These are phyloP conservation scores for Fibroporia radiculosa DNA, from an alignment of 768 basidiomycete species.

Conservation along the genomic window DNA sequence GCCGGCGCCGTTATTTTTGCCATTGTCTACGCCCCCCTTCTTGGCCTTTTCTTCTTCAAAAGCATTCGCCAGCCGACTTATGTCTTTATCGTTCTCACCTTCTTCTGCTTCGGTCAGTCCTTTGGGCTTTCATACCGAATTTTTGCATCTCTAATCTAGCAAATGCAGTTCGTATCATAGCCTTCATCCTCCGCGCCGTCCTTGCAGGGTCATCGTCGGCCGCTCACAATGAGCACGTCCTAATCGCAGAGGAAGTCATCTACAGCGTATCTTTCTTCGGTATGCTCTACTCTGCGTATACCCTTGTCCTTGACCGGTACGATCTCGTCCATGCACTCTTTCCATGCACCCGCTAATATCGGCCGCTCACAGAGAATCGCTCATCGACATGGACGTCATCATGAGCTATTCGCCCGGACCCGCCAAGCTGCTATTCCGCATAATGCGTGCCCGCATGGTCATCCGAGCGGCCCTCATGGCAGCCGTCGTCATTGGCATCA, in stretches of 20 bases:
- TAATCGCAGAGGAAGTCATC: slow-evolving; percentile 24
- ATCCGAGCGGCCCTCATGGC: slow-evolving; percentile 11
- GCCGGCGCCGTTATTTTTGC: slow-evolving; percentile 27
- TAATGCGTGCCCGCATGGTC: slow-evolving; percentile 12
- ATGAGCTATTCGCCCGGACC: not conserved
- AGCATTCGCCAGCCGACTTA: slow-evolving; percentile 20
- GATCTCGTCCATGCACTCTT: not conserved
- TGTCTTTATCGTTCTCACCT: slow-evolving; percentile 20
- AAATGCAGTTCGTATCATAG: slow-evolving; percentile 22
- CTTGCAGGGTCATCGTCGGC: slow-evolving; percentile 19
- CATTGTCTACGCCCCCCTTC: slow-evolving; percentile 21
- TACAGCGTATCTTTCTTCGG: slow-evolving; percentile 31
- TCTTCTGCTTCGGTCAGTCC: slow-evolving; percentile 24
- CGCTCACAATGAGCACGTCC: slow-evolving; percentile 15
- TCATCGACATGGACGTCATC: slow-evolving; percentile 1
- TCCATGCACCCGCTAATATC: not conserved
- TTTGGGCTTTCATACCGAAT: not conserved
- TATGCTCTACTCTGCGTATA: slow-evolving; percentile 27
- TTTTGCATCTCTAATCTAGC: not conserved
- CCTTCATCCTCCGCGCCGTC: slow-evolving; percentile 24
- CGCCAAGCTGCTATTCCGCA: slow-evolving; percentile 3
- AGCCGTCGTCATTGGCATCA: slow-evolving; percentile 14
- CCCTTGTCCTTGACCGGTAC: slow-evolving; percentile 26
- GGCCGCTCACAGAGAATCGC: not conserved
- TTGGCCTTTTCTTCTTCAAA: slow-evolving; percentile 16